These are phyloP conservation scores for Cylindricascospora bacillispora DNA, from an alignment of 1,139 yeast species.

Conservation along the genomic window DNA sequence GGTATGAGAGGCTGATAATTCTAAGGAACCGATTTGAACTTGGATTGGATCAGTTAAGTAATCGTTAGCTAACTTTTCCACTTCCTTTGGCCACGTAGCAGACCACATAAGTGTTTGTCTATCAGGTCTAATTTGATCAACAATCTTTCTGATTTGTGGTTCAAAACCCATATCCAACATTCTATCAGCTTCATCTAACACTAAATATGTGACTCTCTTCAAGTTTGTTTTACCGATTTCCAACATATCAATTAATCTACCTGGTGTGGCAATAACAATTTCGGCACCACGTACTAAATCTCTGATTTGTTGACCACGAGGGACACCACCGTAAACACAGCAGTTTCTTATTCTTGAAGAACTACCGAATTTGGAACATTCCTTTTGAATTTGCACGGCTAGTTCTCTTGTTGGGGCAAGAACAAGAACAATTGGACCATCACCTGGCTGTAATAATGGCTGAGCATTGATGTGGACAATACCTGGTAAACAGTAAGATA, in stretches of 20 bases:
- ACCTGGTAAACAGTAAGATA: constrained; percentile 91
- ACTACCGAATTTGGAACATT: constrained; percentile 87
- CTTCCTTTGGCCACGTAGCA: constrained; percentile 99
- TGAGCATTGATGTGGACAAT: constrained; percentile 98
- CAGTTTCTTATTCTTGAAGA: constrained; percentile 92
- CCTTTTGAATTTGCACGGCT: constrained; percentile 94
- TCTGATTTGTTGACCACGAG: constrained; percentile 93
- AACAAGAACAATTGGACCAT: constrained; percentile 93
- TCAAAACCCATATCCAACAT: constrained; percentile 97
- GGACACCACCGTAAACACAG: constrained; percentile 98
- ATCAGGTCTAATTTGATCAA: constrained; percentile 91
- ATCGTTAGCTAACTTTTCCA: constrained; percentile 82
- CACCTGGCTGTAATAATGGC: constrained; percentile 83
- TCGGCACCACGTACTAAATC: constrained; percentile 92
- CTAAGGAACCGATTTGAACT: constrained; percentile 92
- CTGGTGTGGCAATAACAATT: constrained; percentile 94
- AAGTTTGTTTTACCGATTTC: constrained; percentile 91
- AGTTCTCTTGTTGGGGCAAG: constrained; percentile 98
- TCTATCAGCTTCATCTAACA: constrained; percentile 92
- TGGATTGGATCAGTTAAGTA: constrained; percentile 88
- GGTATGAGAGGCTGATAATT: constrained; percentile 91
- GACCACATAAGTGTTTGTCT: constrained; percentile 99
- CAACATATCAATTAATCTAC: constrained; percentile 95
- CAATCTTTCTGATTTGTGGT: constrained; percentile 90
- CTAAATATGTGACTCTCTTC: constrained; percentile 92